Evolutionary conservation across 1,284 basidiomycete species (phyloP).

Genomic region (Puccinia hordei): DNA sequence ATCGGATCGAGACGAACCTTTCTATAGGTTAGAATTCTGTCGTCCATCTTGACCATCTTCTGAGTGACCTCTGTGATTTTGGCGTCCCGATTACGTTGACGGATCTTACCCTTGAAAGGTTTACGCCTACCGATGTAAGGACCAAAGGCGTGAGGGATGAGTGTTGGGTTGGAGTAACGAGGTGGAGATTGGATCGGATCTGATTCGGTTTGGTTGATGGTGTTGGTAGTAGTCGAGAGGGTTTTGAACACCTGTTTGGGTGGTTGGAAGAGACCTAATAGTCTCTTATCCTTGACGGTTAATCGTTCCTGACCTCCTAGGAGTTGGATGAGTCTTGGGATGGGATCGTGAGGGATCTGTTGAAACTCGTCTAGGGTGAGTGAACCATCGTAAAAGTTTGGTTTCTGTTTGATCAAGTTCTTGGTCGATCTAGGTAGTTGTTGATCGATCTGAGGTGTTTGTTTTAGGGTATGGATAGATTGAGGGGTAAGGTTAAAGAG

Average conservation of each 20-base stretch:
- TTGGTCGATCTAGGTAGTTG: background rate
- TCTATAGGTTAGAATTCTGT: conserved; percentile 21
- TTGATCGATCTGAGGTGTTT: background rate
- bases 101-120: conserved; percentile 35
- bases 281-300: conserved; percentile 18
- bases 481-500: conserved; percentile 4
- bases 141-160: conserved; percentile 18
- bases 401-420: background rate
- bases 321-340: conserved; percentile 22
- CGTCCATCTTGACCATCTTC: conserved; percentile 40
- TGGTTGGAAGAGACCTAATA: conserved; percentile 4
- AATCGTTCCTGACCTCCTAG: conserved; percentile 13
- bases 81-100: conserved; percentile 8
- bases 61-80: conserved; percentile 15
- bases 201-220: background rate
- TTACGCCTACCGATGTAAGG: conserved; percentile 17
- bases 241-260: background rate
- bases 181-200: background rate
- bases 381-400: conserved; percentile 25
- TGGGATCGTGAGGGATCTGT: conserved; percentile 7
- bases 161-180: background rate
- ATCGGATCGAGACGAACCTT: conserved; percentile 38
- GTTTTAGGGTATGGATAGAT: no score
- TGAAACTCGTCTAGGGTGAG: background rate
- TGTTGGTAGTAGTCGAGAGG: background rate